phyloP scores from a whole-genome alignment of 495 filamentous ascomycete genomes.

The Penicillium lagena region DNA sequence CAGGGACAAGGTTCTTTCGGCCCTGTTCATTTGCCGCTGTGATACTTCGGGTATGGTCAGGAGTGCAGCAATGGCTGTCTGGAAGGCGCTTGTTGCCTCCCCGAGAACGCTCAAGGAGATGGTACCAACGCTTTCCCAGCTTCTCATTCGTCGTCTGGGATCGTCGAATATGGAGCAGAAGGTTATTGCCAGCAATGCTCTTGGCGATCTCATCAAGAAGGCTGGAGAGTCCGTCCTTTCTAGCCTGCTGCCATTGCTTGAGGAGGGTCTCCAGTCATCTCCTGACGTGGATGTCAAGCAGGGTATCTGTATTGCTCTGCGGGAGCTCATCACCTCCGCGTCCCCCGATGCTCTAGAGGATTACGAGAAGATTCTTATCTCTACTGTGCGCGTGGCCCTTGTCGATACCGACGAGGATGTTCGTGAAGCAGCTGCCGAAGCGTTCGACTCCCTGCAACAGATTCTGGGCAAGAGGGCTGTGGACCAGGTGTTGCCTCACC shows the following conservation, averaged over 20 bases:
- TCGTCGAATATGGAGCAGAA: slow-evolving; percentile 98
- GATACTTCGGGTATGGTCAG: slow-evolving; percentile 93
- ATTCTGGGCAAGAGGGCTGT: slow-evolving; percentile 89
- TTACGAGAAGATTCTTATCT: slow-evolving; percentile 90
- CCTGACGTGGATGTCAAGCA: slow-evolving; percentile 92
- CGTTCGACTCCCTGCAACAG: slow-evolving; percentile 90
- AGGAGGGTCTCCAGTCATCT: slow-evolving; percentile 83
- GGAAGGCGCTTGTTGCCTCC: slow-evolving; percentile 93
- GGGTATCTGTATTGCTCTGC: slow-evolving; percentile 93
- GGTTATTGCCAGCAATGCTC: slow-evolving; percentile 92
- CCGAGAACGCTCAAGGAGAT: slow-evolving; percentile 91
- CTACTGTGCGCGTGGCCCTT: slow-evolving; percentile 86
- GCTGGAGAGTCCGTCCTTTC: slow-evolving; percentile 89
- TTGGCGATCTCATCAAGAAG: slow-evolving; percentile 94
- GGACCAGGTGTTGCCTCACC: slow-evolving; percentile 88
- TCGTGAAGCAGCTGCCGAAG: slow-evolving; percentile 91
- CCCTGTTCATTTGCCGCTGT: slow-evolving; percentile 93
- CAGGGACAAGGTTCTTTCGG: slow-evolving; percentile 89
- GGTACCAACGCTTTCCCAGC: slow-evolving; percentile 85
- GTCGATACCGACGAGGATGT: slow-evolving; percentile 87
- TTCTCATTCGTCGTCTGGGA: slow-evolving; percentile 89
- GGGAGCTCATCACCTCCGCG: slow-evolving; percentile 88
- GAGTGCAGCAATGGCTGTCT: slow-evolving; percentile 83
- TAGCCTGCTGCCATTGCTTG: slow-evolving; percentile 81
- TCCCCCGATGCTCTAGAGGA: slow-evolving; percentile 85